Evolutionary conservation across 345 rosid species (phyloP).

Genomic region (Kandelia obovata): DNA sequence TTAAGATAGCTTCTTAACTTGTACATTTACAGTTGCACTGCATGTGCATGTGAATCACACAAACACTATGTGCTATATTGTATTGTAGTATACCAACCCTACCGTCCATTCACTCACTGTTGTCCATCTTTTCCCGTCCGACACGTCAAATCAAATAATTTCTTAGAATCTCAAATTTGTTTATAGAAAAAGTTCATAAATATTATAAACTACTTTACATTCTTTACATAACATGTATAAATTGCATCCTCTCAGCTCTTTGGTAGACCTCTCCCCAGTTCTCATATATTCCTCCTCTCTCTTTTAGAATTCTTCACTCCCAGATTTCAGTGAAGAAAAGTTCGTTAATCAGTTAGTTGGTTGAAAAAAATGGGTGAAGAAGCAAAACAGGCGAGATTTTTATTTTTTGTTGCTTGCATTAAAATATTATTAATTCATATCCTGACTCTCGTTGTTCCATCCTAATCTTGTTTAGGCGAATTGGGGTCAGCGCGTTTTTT

Average conservation of each 20-base stretch:
- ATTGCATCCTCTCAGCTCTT: background rate
- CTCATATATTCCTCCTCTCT: background rate
- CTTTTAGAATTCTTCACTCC: conserved; percentile 1
- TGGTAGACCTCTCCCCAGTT: background rate
- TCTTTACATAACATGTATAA: background rate
- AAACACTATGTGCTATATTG: conserved; percentile 19
- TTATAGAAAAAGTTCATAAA: no score
- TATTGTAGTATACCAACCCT: conserved; percentile 11
- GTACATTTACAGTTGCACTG: conserved; percentile 28
- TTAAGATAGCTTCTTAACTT: background rate
- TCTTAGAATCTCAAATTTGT: no score
- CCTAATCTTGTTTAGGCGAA: background rate
- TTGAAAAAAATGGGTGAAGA: conserved; percentile 60
- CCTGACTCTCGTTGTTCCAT: background rate
- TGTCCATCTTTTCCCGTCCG: background rate
- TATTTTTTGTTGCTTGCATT: background rate
- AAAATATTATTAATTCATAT: background rate
- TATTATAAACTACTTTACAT: no score
- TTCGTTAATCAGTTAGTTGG: background rate
- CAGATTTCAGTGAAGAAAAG: background rate
- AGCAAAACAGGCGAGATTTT: conserved; percentile 53
- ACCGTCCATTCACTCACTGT: conserved; percentile 26
- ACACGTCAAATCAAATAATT: no score
- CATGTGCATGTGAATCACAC: conserved; percentile 57
- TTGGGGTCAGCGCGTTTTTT: background rate